Conservation (phyloP, 2,329 filamentous ascomycete genomes). For the Leptosphaerulina australis region DNA sequence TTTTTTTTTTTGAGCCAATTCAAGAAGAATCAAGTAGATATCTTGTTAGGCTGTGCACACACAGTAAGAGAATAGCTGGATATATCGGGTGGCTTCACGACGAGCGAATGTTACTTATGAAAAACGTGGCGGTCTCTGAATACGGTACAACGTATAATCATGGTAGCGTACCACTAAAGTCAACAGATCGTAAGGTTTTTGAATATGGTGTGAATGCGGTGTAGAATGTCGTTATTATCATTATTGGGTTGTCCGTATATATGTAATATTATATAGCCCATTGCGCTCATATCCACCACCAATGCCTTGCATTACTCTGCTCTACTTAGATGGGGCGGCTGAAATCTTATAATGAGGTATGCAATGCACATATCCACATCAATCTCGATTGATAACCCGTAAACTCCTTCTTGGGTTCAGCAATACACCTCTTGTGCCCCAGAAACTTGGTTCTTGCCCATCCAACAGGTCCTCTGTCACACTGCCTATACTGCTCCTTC, state of each 20-base stretch:
- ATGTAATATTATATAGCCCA: not conserved
- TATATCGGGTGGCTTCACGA: no score
- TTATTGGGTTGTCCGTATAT: conserved; percentile 1
- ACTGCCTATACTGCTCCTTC: conserved; percentile 53
- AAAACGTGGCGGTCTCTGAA: no score
- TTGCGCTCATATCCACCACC: not conserved
- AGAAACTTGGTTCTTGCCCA: conserved; percentile 72
- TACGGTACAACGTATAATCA: no score
- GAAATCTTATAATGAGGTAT: conserved; percentile 3
- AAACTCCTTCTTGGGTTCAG: conserved; percentile 71
- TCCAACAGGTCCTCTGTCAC: conserved; percentile 64
- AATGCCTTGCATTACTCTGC: not conserved
- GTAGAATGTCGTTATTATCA: not conserved
- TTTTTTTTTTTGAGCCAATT: no score
- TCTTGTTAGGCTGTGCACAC: no score
- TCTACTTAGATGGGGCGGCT: not conserved
- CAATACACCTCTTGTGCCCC: conserved; percentile 64
- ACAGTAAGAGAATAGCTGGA: no score
- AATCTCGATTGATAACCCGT: conserved; percentile 69
- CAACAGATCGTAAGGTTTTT: no score
- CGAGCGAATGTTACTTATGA: no score
- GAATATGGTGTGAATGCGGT: no score
- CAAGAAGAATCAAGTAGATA: no score
- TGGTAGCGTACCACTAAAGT: no score
- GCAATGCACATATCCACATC: conserved; percentile 20